A percentile compares a stretch with the other conserved stretches of the same genome.
Conservation (phyloP, 495 filamentous ascomycete genomes). For the Neurospora cerealis region DNA sequence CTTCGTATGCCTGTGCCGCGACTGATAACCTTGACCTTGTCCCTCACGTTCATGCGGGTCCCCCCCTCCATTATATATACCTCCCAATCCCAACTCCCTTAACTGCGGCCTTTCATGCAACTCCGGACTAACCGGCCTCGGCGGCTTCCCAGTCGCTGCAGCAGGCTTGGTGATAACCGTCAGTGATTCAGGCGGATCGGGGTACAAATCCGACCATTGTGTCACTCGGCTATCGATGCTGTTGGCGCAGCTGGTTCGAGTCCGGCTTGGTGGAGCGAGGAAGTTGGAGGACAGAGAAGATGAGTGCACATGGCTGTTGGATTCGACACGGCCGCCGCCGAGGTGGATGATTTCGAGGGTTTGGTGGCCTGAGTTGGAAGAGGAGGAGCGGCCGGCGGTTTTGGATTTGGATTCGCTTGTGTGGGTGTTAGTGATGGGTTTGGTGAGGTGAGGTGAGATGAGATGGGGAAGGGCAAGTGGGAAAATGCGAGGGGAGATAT, state of each 20-base stretch:
- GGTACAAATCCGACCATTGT: conserved; percentile 25
- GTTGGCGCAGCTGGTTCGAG: conserved; percentile 1
- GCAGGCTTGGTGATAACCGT: not conserved
- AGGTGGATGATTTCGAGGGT: conserved; percentile 22
- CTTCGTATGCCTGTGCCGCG: not conserved
- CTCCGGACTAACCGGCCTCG: not conserved
- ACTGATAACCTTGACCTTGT: not conserved
- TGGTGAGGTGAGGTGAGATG: not conserved
- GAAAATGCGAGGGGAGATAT: not conserved
- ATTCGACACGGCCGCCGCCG: conserved; percentile 20
- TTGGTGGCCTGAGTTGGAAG: conserved; percentile 1
- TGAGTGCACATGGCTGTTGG: not conserved
- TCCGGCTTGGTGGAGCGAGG: not conserved
- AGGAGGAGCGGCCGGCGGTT: not conserved
- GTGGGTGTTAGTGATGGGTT: not conserved
- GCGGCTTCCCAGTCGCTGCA: not conserved
- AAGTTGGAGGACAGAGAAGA: conserved; percentile 1
- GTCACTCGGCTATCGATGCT: conserved; percentile 20
- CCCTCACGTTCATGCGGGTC: not conserved
- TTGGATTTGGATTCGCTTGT: not conserved
- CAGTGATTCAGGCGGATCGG: not conserved
- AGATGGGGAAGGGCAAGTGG: not conserved
- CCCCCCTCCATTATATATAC: not conserved
- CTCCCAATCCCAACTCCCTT: not conserved
- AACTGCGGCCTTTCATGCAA: not conserved